Conservation (phyloP, 1,139 yeast genomes). For the Zygosaccharomyces pseudobailii region DNA sequence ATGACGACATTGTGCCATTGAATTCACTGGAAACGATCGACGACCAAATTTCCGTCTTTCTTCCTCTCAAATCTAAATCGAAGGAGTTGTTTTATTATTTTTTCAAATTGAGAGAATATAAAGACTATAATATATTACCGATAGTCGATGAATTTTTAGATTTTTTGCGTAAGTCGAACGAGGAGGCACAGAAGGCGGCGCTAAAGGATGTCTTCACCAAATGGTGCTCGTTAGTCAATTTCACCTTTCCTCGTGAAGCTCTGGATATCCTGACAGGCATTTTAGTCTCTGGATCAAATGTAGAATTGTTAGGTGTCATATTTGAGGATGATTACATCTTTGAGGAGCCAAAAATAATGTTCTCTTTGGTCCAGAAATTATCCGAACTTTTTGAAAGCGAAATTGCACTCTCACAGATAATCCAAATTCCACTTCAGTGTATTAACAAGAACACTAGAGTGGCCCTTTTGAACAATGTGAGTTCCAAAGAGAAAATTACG, state of each 20-base stretch:
- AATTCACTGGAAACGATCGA: constrained; percentile 17
- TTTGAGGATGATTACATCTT: constrained; percentile 31
- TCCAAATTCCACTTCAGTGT: constrained; percentile 47
- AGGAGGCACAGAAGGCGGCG: constrained; percentile 13
- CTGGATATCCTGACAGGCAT: constrained; percentile 14
- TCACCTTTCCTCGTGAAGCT: constrained; percentile 29
- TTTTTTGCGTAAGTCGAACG: constrained; percentile 18
- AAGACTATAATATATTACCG: constrained; percentile 28
- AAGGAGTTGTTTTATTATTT: constrained; percentile 37
- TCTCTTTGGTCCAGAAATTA: constrained; percentile 23
- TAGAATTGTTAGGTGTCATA: constrained; percentile 17
- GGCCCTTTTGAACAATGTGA: constrained; percentile 38
- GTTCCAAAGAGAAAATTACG: constrained; percentile 7
- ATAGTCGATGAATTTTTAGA: constrained; percentile 33
- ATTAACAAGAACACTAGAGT: constrained; percentile 42
- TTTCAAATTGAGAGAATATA: constrained; percentile 48
- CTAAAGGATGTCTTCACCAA: constrained; percentile 41
- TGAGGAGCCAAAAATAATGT: constrained; percentile 43
- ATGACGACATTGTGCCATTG: constrained; percentile 39
- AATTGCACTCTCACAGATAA: constrained; percentile 7
- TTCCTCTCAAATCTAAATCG: constrained; percentile 5
- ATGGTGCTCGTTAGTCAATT: constrained; percentile 52
- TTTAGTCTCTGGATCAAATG: constrained; percentile 15
- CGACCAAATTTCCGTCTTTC: constrained; percentile 5
- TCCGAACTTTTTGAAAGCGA: constrained; percentile 8